Evolutionary conservation across 192 early-diverging fungal genomes (phyloP), one percentile per base, ranked within the genome.

Genomic region (Pilaira anomala): DNA sequence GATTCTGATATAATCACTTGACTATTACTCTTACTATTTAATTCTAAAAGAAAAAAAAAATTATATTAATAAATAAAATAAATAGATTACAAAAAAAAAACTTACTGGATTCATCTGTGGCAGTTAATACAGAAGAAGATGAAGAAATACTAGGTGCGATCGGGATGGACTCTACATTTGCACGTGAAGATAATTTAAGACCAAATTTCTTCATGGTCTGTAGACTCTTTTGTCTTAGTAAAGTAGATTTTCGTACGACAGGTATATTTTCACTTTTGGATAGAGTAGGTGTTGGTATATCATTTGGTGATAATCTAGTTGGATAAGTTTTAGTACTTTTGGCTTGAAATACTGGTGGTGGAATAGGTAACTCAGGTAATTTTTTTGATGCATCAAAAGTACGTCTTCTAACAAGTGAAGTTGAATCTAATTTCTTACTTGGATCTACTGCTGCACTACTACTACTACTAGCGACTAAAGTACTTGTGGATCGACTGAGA

Each of bases 361-460:
- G 16, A 13, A 33, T 29, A 14, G 56, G 56, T 11, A 58, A n/a
- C 14, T 12, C 56, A 12, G 56, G 56, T 16, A 58, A 8, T 6
- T 58, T 58, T 39, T 58, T 58, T 5, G 56, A 58, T 16, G 56
- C 33, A 58, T 58, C 40, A 42, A 58, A 42, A 6, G 56, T 58
- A 2, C 56, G n/a, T 42, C 56, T 58, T 58, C 56, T 28, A 14
- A 21, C 33, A 7, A 58, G 36, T 1, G 54, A n/a, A 28, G 57
- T 26, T n/a, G n/a, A n/a, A n/a, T n/a, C n/a, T n/a, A n/a, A n/a
- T n/a, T n/a, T n/a, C n/a, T n/a, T n/a, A n/a, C n/a, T n/a, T n/a
- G 11, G 44, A 29, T 16, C 44, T 22, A 45, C 3, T 46, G 3
- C 21, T 60, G 24, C 14, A n/a, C n/a, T n/a, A n/a, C n/a, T 22